Conservation (phyloP, 2,329 filamentous ascomycete genomes). For the Amylocarpus encephaloides region DNA sequence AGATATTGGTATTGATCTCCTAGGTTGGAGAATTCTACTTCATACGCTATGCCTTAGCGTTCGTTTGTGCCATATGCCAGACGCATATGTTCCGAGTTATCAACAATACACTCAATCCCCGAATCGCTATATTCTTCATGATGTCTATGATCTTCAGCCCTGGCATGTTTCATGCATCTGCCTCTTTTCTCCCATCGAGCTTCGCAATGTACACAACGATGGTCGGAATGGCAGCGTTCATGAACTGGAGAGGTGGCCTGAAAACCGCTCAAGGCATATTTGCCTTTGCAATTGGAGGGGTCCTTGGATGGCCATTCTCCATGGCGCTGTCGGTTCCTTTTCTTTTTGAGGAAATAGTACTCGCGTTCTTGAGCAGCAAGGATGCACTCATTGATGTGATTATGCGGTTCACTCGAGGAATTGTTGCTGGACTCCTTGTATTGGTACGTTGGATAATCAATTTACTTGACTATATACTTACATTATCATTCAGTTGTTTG, state of each 20-base stretch:
- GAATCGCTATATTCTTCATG: constrained; percentile 80
- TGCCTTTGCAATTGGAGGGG: constrained; percentile 80
- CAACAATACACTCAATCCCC: constrained; percentile 68
- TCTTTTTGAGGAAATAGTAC: constrained; percentile 66
- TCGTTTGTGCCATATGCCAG: constrained; percentile 74
- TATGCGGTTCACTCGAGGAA: constrained; percentile 60
- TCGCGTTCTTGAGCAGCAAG: constrained; percentile 46
- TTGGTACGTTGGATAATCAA: constrained; percentile 20
- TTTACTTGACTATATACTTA: background rate
- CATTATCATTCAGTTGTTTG: constrained; percentile 49
- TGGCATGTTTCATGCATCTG: constrained; percentile 88
- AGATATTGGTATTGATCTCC: constrained; percentile 7
- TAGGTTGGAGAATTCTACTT: constrained; percentile 77
- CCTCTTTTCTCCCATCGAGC: constrained; percentile 83
- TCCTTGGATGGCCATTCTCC: constrained; percentile 93
- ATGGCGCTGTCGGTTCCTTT: constrained; percentile 77
- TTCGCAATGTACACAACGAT: constrained; percentile 95
- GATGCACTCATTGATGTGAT: constrained; percentile 55
- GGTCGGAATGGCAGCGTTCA: constrained; percentile 79
- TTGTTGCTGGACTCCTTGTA: constrained; percentile 36
- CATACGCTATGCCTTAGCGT: constrained; percentile 67
- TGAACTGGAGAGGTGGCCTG: constrained; percentile 78
- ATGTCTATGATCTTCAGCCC: constrained; percentile 71
- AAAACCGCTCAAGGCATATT: constrained; percentile 79
- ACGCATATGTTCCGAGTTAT: constrained; percentile 74